Base-by-base conservation (phyloP, 2,329 filamentous ascomycete species). In the Cylindrodendrum hubeiense region DNA sequence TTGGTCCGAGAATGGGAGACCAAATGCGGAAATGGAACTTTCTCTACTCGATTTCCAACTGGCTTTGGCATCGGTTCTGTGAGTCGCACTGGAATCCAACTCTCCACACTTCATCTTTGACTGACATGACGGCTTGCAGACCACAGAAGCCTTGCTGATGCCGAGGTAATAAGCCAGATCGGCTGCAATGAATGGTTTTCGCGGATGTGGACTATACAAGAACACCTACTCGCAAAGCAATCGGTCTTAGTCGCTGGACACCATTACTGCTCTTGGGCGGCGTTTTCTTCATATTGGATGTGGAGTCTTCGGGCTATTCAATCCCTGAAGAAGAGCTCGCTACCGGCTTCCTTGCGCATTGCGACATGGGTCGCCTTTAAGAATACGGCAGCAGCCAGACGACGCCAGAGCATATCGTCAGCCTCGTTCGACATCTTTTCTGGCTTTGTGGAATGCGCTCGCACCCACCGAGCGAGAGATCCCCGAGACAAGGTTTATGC, bases 61-160 rank as follows among this genome's bases (percentile, higher is more conserved):
- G 66, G 66, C 46, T 67, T 10, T 66, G 66, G 66, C 63, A 67
- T 19, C 37, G 22, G 5, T 63, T 46, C 46, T 59, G 66, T 67
- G 21, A 21, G 66, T 53, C 17, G 34, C 13, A 19, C 19, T 15
- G 2, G 9, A 9, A 34, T 33, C 15, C 5, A n/a, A 8, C 30
- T 37, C 24, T 87, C 71, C 76, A 70, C 3, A 72, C 71, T 24
- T 22, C 12, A 22, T 22, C 6, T 4, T 21, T 3, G 13, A n/a
- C 63, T 66, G 17, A 63, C 4, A 4, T 9, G 21, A 24, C 15
- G 4, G 6, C 2, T 21, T 17, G 17, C 10, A 69, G 67, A 60
- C 28, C 55, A 21, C 2, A 26, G 46, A 19, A 67, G 63, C 44
- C 44, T 43, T 4, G 50, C 56, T 17, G 67, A 69, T 41, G 66